A percentile compares a stretch with the other conserved stretches of the same genome.
These are phyloP conservation scores for Colletotrichum cuscutae DNA, from an alignment of 2,329 filamentous ascomycete species.

Conservation along the genomic window DNA sequence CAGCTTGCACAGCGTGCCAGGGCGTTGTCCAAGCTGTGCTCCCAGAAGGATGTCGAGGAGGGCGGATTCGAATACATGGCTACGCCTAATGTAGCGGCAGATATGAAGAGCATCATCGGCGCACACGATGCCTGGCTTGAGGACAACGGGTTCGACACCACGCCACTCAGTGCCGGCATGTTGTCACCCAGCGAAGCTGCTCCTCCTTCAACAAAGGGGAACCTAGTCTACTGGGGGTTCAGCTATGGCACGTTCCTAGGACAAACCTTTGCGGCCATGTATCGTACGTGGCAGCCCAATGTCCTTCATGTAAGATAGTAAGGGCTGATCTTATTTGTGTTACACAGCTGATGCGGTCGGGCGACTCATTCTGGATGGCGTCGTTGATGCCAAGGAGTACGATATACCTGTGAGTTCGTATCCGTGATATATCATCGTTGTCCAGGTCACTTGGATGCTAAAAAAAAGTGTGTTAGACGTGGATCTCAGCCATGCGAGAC, in stretches of 20 bases:
- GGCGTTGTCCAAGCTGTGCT: constrained; percentile 46
- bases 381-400: constrained; percentile 47
- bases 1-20: constrained; percentile 41
- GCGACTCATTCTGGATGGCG: constrained; percentile 45
- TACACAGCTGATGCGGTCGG: constrained; percentile 39
- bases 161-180: neutral
- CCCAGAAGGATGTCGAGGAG: constrained; percentile 39
- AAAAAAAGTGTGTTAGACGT: constrained; percentile 34
- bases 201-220: constrained; percentile 34
- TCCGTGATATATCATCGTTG: neutral
- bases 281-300: constrained; percentile 37
- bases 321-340: neutral
- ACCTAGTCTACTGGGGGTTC: constrained; percentile 49
- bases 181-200: constrained; percentile 9
- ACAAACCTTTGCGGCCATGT: constrained; percentile 49
- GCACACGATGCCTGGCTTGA: constrained; percentile 31
- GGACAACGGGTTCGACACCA: constrained; percentile 20
- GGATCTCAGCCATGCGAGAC: constrained; percentile 52
- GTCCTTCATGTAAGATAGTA: neutral
- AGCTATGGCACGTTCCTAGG: constrained; percentile 51
- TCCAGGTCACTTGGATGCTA: neutral
- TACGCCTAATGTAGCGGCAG: constrained; percentile 37
- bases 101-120: constrained; percentile 36
- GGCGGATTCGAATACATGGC: constrained; percentile 33
- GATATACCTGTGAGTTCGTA: constrained; percentile 38